Evolutionary conservation across 2,329 filamentous ascomycete genomes (phyloP), one percentile per base, ranked within the genome.

Genomic region (Xylariomycetidae sp.): DNA sequence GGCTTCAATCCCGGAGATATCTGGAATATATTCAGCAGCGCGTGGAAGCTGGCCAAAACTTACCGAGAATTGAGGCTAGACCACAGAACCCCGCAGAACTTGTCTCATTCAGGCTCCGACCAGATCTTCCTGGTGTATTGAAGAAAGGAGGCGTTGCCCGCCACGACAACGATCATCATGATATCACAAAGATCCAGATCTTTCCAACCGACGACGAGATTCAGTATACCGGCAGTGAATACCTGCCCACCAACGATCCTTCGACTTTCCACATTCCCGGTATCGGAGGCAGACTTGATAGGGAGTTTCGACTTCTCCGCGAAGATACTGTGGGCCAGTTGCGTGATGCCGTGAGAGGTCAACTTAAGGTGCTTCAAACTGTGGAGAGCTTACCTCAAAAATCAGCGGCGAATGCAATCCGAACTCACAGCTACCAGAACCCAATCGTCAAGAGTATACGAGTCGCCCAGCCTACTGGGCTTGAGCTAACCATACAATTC

Each of bases 311-410:
- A 12, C 62, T 78, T 1, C 49, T 77, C 2, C 62, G 74, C 3
- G 70, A 77, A 49, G 73, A 79, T 41, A 73, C 67, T 0, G 57
- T 77, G 3, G 70, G 70, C 0, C 66, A 74, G 37, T 55, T 79
- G 4, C 60, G 70, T 23, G 68, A 76, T 42, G 63, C 63, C 1
- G 63, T 73, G 3, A 58, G 59, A 25, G 41, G 59, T 16, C 57
- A 67, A 30, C 50, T 69, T 8, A 50, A 65, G 4, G 40, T 42
- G 3, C 50, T 65, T 13, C 54, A 38, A 20, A 33, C 8, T 23
- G 20, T 23, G 20, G 8, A 23, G 8, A 23, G n/a, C 8, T 8
- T 23, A 23, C 20, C 20, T 27, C 6, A 23, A 11, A 32, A 31
- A 7, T n/a, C n/a, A n/a, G n/a, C n/a, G n/a, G n/a, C n/a, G n/a